These are phyloP conservation scores for Saksenaea vasiformis DNA, from an alignment of 371 early-diverging fungal genomes.

Conservation along the genomic window DNA sequence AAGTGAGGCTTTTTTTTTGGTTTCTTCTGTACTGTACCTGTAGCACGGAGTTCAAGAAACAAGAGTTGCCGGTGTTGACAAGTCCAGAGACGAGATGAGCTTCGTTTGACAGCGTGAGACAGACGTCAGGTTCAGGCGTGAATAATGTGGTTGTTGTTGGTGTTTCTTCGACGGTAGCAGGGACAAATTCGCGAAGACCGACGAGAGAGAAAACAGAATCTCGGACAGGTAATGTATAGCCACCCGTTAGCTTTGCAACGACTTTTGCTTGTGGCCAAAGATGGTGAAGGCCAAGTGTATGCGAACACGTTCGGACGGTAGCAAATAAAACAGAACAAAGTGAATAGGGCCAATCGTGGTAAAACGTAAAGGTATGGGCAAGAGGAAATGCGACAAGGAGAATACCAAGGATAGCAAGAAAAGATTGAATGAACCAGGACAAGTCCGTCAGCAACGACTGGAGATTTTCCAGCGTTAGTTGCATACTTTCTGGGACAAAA, in stretches of 20 bases:
- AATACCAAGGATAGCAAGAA: constrained; percentile 17
- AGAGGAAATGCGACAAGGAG: constrained; percentile 21
- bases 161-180: background rate
- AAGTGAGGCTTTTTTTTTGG: background rate
- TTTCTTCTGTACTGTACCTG: constrained; percentile 59
- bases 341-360: constrained; percentile 17
- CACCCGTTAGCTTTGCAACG: background rate
- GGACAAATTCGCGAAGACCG: constrained; percentile 1
- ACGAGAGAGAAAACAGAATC: constrained; percentile 1
- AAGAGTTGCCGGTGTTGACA: constrained; percentile 91
- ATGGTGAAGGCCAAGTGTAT: constrained; percentile 4
- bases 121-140: background rate
- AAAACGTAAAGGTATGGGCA: constrained; percentile 13
- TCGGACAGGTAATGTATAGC: constrained; percentile 4
- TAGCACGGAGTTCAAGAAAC: constrained; percentile 90
- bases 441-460: constrained; percentile 20
- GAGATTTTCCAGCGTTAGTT: constrained; percentile 21
- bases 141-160: background rate
- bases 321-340: constrained; percentile 1
- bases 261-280: constrained; percentile 7
- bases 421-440: constrained; percentile 19
- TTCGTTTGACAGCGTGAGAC: background rate
- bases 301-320: constrained; percentile 4
- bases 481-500: background rate
- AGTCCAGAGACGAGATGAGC: constrained; percentile 60